Percentiles rank a stretch among this genome's conserved stretches.
Conservation (phyloP, 2,329 filamentous ascomycete genomes). For the Fusarium irregulare region DNA sequence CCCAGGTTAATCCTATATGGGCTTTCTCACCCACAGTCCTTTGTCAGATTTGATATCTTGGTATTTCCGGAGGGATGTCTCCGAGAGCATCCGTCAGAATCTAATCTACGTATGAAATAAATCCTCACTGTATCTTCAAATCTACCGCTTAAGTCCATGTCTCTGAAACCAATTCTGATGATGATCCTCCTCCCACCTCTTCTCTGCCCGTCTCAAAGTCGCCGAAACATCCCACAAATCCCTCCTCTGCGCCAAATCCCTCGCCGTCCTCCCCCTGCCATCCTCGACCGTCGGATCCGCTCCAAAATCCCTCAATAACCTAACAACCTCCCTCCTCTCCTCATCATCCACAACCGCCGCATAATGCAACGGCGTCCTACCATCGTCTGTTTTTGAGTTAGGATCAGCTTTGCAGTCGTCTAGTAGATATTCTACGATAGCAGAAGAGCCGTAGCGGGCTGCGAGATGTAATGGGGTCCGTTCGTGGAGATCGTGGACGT, state of each 20-base stretch:
- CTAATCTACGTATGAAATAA: neutral
- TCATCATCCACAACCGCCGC: conserved; percentile 49
- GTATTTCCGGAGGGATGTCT: too few species aligned
- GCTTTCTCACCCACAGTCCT: too few species aligned
- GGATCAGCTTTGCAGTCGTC: conserved; percentile 48
- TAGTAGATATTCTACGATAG: conserved; percentile 49
- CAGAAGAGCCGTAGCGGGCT: conserved; percentile 45
- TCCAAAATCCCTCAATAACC: conserved; percentile 46
- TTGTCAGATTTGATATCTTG: too few species aligned
- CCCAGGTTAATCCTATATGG: too few species aligned
- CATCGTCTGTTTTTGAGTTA: conserved; percentile 46
- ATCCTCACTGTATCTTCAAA: neutral
- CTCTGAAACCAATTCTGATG: conserved; percentile 47
- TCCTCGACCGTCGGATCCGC: conserved; percentile 48
- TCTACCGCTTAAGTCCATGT: conserved; percentile 38
- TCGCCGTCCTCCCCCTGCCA: conserved; percentile 43
- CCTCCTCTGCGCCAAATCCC: conserved; percentile 49
- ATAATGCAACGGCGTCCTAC: conserved; percentile 50
- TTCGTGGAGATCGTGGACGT: conserved; percentile 47
- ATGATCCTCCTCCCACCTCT: conserved; percentile 50
- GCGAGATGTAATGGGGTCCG: conserved; percentile 50
- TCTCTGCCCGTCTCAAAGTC: conserved; percentile 49
- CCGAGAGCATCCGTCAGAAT: too few species aligned
- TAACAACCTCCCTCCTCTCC: conserved; percentile 48
- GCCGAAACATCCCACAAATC: conserved; percentile 50